Evolutionary conservation across 2,329 filamentous ascomycete species (phyloP).

Genomic region (Colletotrichum costaricense): DNA sequence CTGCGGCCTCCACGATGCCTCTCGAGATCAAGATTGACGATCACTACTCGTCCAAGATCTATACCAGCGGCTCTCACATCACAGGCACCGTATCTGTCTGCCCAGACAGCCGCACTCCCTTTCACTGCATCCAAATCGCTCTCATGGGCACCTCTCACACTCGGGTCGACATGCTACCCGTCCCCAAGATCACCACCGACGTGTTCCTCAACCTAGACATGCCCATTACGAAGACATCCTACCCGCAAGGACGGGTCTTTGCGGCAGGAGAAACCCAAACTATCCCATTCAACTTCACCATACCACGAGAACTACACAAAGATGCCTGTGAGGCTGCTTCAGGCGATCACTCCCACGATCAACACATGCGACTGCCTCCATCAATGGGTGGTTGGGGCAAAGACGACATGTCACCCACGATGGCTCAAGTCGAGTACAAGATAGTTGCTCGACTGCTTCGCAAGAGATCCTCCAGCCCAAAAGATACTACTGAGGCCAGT

Average conservation of each 20-base stretch:
- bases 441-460: constrained; percentile 58
- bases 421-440: constrained; percentile 64
- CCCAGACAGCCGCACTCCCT: constrained; percentile 56
- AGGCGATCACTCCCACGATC: constrained; percentile 57
- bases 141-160: constrained; percentile 63
- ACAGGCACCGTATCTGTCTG: constrained; percentile 60
- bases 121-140: constrained; percentile 63
- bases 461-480: constrained; percentile 37
- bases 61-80: constrained; percentile 63
- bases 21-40: constrained; percentile 62
- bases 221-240: constrained; percentile 58
- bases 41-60: constrained; percentile 66
- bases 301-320: constrained; percentile 67
- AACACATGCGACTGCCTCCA: constrained; percentile 66
- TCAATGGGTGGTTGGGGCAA: constrained; percentile 63
- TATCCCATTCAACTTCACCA: constrained; percentile 68
- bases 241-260: constrained; percentile 60
- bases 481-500: constrained; percentile 52
- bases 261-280: constrained; percentile 58
- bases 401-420: constrained; percentile 65
- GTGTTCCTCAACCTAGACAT: constrained; percentile 67
- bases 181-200: constrained; percentile 59
- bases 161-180: constrained; percentile 61
- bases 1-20: constrained; percentile 38
- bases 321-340: constrained; percentile 64